Percentiles rank a stretch among this genome's conserved stretches.
Conservation (phyloP, 345 rosid genomes). For the Luvunga scandens region DNA sequence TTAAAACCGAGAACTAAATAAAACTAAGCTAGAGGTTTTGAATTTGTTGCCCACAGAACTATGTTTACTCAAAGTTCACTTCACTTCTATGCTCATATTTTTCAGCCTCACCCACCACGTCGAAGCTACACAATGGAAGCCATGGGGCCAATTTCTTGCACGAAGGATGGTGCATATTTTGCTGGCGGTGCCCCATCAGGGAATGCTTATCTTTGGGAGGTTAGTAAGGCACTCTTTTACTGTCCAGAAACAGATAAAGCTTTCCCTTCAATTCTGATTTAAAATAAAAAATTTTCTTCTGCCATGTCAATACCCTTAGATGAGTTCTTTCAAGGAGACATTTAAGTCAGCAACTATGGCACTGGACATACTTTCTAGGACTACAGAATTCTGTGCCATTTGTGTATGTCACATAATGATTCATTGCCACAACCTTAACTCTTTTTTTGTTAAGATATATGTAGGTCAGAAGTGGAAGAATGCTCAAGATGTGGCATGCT, state of each 20-base stretch:
- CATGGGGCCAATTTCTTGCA: constrained; percentile 43
- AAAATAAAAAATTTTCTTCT: background rate
- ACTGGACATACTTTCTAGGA: background rate
- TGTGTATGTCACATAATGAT: background rate
- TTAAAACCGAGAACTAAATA: background rate
- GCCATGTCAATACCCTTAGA: background rate
- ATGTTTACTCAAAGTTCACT: background rate
- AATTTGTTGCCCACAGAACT: background rate
- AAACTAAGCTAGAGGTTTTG: background rate
- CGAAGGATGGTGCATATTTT: constrained; percentile 43
- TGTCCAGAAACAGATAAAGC: background rate
- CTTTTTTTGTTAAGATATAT: constrained; percentile 8
- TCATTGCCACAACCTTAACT: background rate
- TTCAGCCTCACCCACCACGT: constrained; percentile 40
- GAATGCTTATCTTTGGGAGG: constrained; percentile 58
- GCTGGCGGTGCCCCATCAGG: constrained; percentile 54
- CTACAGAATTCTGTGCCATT: background rate
- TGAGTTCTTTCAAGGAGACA: background rate
- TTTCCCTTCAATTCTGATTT: background rate
- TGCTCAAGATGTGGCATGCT: constrained; percentile 46
- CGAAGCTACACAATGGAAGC: constrained; percentile 54
- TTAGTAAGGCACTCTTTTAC: constrained; percentile 9
- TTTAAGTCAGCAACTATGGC: background rate
- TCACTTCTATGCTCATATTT: constrained; percentile 1
- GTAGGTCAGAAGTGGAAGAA: constrained; percentile 46